Conservation (phyloP, 495 filamentous ascomycete species). For the Schizothecium vesticola region DNA sequence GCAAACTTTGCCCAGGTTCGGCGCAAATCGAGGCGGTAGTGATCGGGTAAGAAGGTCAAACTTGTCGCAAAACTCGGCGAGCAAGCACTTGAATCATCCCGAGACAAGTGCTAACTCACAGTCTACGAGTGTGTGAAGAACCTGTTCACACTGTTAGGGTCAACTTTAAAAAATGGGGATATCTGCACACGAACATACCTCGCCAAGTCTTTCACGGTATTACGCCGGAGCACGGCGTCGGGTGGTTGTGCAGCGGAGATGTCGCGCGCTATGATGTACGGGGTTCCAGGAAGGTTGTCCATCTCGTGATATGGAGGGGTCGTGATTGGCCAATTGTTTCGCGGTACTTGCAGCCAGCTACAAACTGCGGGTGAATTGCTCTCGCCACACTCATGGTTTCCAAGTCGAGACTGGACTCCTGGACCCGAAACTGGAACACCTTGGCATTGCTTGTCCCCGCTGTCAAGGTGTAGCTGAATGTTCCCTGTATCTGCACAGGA, state of each 20-base stretch:
- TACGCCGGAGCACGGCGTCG: background rate
- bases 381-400: background rate
- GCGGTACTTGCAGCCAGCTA: background rate
- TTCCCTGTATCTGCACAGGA: background rate
- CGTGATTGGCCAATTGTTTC: background rate
- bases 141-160: background rate
- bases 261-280: background rate
- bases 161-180: background rate
- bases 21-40: background rate
- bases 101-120: background rate
- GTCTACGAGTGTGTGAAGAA: background rate
- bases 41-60: background rate
- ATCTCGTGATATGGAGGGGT: constrained; percentile 1
- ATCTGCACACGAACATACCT: background rate
- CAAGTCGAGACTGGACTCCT: background rate
- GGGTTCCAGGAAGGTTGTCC: background rate
- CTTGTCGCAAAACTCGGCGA: background rate
- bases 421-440: constrained; percentile 1
- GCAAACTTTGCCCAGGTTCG: background rate
- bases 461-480: background rate
- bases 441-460: background rate
- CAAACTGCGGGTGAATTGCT: background rate
- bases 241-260: background rate
- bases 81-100: background rate
- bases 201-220: background rate